Base-by-base conservation (phyloP, 768 basidiomycete genomes). In the Hypsizygus marmoreus region DNA sequence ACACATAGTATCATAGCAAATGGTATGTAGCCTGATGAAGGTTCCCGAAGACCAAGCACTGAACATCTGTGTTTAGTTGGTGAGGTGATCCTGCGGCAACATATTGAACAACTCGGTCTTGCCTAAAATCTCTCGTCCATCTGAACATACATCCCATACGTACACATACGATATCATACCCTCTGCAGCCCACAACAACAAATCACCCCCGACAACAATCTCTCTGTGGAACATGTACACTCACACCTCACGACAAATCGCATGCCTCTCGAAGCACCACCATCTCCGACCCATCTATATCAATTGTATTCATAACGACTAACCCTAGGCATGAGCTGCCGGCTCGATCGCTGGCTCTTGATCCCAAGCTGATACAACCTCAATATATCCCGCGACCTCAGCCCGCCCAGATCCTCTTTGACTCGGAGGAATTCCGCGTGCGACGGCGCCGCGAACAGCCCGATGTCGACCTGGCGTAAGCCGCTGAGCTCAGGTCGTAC, bases 41-140 rank as follows among this genome's bases (percentile, higher is more conserved):
- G 9, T 20, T 25, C 20, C 22, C n/a, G 12, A 5, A 17, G 26
- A 32, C 24, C 25, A 32, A 33, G 23, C 32, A 12, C 31, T 43
- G 41, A 38, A 23, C 23, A 14, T 9, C 33, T 50, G 14, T 36
- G 29, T 41, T 4, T 45, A 85, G 83, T 85, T 28, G 82, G 81
- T 38, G 83, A 85, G 68, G 77, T 77, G 7, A 82, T 86, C 39
- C 78, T 86, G 53, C 76, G 82, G 49, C 81, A 79, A 51, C 84
- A 85, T 61, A 76, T 86, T 43, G 71, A 75, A 29, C 72, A 77
- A 50, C 73, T 77, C 30, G 80, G 80, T 16, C 69, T 74, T 41
- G 63, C 68, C 46, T 73, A 58, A 58, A 36, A 23, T 36, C 39
- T 12, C n/a, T 33, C 38, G 37, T 20, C 9, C 36, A 28, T 44